Base-by-base conservation (phyloP, 75 land plant genomes). In the Pinus taeda region DNA sequence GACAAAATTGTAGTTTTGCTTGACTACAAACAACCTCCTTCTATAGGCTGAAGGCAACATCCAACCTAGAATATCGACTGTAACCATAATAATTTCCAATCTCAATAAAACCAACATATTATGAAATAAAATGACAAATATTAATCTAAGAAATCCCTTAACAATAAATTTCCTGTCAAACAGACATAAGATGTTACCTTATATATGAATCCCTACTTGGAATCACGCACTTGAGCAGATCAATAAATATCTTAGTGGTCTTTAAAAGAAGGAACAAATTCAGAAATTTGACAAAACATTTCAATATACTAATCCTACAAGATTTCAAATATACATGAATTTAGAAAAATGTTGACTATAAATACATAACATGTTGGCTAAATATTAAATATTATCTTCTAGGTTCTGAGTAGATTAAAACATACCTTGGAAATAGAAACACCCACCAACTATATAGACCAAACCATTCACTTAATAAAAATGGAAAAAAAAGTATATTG, bases 151-250 rank as follows among this genome's bases (percentile, higher is more conserved):
- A 21, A 12, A 3, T 71, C 30, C 22, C 15, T 18, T 18, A 0
- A n/a, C 21, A 72, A 5, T 24, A 72, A 21, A 12, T 53, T 33
- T n/a, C 21, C 8, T 17, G n/a, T 37, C 21, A 67, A 67, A 67
- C 37, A 11, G 9, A 1, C 0, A 11, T 15, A 29, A 64, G 60
- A 56, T 11, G 33, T 75, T 77, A 95, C 98, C 96, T 91, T 72
- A 90, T 90, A 11, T 96, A 88, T 73, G 86, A 75, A 70, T 88
- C 87, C 14, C 57, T 81, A 61, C 88, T 91, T 84, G 83, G 89
- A 69, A 88, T 79, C 65, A 90, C 95, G 84, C 81, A 81, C 60
- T 92, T 93, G 78, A 97, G 80, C 82, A 88, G 90, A 74, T 95
- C 95, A 45, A 90, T 82, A 72, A 97, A 97, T 77, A 92, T 77